phyloP scores from a whole-genome alignment of 1,284 basidiomycete species.

The Cryptococcus neoformans region DNA sequence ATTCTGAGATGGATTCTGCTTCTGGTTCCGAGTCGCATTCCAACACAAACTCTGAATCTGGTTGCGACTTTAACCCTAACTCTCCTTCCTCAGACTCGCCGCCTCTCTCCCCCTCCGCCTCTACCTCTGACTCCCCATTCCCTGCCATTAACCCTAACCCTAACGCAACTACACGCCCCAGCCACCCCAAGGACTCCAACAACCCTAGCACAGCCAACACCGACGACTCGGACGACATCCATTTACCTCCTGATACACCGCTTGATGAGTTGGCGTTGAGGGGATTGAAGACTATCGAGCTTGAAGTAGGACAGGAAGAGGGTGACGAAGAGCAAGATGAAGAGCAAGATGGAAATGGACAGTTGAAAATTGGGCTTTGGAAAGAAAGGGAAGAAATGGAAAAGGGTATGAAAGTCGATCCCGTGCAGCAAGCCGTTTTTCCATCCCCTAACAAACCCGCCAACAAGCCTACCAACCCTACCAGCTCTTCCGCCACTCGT shows the following conservation, averaged over 20 bases:
- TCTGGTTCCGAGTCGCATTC: not conserved
- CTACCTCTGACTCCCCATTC: not conserved
- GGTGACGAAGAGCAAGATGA: not conserved
- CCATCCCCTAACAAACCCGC: too few species aligned
- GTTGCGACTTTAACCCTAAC: not conserved
- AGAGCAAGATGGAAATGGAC: not conserved
- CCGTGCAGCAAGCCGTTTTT: too few species aligned
- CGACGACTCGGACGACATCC: constrained; percentile 7
- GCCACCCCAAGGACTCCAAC: too few species aligned
- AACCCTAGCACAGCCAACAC: too few species aligned
- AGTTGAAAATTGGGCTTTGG: not conserved
- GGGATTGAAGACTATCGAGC: constrained; percentile 1
- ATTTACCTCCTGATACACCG: constrained; percentile 10
- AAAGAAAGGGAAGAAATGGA: not conserved
- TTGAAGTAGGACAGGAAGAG: not conserved
- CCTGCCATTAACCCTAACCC: too few species aligned
- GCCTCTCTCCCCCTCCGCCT: not conserved
- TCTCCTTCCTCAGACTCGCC: not conserved
- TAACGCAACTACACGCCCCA: too few species aligned
- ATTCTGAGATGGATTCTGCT: not conserved
- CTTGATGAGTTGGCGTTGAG: constrained; percentile 10
- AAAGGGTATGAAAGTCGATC: not conserved
- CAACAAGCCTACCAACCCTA: not conserved
- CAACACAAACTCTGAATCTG: not conserved
- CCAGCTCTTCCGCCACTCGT: not conserved